phyloP scores from a whole-genome alignment of 2,329 filamentous ascomycete species.

The Aspergillus quadricinctus region DNA sequence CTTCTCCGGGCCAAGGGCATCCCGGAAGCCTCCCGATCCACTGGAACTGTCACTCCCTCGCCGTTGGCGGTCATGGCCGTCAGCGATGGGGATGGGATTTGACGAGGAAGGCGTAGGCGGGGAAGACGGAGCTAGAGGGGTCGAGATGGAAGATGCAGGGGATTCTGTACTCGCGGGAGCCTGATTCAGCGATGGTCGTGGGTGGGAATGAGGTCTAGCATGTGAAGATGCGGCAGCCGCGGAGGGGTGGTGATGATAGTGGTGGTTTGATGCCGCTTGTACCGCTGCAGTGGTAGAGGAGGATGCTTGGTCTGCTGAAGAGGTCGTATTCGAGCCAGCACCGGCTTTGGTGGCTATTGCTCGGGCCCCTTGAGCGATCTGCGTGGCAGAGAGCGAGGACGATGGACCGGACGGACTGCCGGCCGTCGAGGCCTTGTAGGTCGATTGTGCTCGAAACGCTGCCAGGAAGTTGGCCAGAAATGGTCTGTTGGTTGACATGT shows the following conservation, averaged over 20 bases:
- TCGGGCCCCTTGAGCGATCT: constrained; percentile 40
- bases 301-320: constrained; percentile 11
- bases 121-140: constrained; percentile 26
- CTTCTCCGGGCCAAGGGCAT: constrained; percentile 45
- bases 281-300: constrained; percentile 18
- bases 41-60: constrained; percentile 47
- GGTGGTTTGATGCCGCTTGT: constrained; percentile 26
- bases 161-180: constrained; percentile 34
- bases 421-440: constrained; percentile 51
- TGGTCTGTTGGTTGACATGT: constrained; percentile 61
- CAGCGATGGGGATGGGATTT: constrained; percentile 36
- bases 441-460: constrained; percentile 62
- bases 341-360: constrained; percentile 46
- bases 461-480: constrained; percentile 66
- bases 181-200: constrained; percentile 28
- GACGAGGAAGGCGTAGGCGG: constrained; percentile 26
- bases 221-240: constrained; percentile 8
- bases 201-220: constrained; percentile 18
- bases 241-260: constrained; percentile 27
- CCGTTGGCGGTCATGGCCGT: constrained; percentile 36
- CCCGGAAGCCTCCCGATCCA: constrained; percentile 45
- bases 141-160: constrained; percentile 35
- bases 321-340: constrained; percentile 19
- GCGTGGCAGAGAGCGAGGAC: constrained; percentile 37
- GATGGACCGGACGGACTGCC: constrained; percentile 30